Conservation (phyloP, 176 grass and related monocot genomes). For the Bothriochloa decipiens region DNA sequence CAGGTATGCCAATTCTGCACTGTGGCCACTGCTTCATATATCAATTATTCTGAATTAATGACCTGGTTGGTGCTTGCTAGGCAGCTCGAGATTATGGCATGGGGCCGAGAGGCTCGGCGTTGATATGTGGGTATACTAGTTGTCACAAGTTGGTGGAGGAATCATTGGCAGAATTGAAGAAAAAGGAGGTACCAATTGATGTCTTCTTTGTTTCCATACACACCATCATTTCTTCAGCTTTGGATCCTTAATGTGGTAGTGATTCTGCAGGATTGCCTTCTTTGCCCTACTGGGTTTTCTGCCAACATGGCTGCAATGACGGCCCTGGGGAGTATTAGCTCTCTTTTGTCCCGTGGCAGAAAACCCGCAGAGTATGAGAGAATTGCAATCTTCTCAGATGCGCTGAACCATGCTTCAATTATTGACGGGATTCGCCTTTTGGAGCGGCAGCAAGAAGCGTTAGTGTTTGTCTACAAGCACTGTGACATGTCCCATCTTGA, state of each 20-base stretch:
- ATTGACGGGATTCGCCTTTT: conserved; percentile 84
- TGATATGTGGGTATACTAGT: conserved; percentile 74
- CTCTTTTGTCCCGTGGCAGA: conserved; percentile 49
- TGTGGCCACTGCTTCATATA: not conserved
- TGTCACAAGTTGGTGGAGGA: conserved; percentile 75
- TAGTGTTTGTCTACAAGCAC: conserved; percentile 83
- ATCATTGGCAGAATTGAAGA: conserved; percentile 65
- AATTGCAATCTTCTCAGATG: conserved; percentile 88
- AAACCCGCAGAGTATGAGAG: conserved; percentile 50
- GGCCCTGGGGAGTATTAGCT: conserved; percentile 68
- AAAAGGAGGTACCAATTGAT: conserved; percentile 53
- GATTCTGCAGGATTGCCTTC: conserved; percentile 66
- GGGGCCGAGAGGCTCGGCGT: conserved; percentile 82
- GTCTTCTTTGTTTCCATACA: not conserved
- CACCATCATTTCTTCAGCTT: not conserved
- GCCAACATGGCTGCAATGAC: conserved; percentile 86
- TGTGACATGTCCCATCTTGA: conserved; percentile 84
- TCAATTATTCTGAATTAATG: not conserved
- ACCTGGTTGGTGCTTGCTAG: conserved; percentile 27
- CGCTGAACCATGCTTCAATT: conserved; percentile 91
- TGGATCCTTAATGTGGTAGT: not conserved
- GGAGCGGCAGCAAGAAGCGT: conserved; percentile 62
- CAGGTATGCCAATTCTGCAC: conserved; percentile 45
- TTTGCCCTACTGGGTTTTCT: conserved; percentile 89
- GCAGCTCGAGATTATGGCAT: conserved; percentile 75